Evolutionary conservation across 495 filamentous ascomycete species (phyloP).

Genomic region (Cenococcum geophilum): DNA sequence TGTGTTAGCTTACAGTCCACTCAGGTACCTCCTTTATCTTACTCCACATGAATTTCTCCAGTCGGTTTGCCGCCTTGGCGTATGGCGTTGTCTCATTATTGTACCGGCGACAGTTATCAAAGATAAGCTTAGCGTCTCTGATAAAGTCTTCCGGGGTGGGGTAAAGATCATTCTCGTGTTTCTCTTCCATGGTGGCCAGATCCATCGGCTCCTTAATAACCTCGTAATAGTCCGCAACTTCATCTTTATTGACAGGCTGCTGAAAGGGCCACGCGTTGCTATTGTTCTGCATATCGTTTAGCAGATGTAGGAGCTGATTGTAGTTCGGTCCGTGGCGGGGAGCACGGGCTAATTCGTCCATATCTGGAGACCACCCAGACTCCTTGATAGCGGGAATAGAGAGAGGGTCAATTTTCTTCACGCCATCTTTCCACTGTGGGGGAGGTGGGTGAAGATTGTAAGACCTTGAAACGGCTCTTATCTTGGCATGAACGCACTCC

Average conservation of each 20-base stretch:
- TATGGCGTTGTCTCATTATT: constrained; percentile 95
- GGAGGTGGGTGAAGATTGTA: constrained; percentile 84
- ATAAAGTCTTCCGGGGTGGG: constrained; percentile 88
- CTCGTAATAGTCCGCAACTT: constrained; percentile 95
- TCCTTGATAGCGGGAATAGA: constrained; percentile 75
- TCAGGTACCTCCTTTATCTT: constrained; percentile 91
- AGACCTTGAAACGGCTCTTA: constrained; percentile 80
- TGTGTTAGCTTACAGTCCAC: constrained; percentile 50
- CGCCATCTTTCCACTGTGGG: constrained; percentile 71
- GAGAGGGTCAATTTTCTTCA: constrained; percentile 69
- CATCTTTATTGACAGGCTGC: constrained; percentile 87
- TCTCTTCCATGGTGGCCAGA: constrained; percentile 88
- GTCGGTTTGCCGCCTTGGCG: constrained; percentile 88
- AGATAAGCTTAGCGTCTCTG: constrained; percentile 82
- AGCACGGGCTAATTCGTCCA: constrained; percentile 94
- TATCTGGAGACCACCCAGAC: constrained; percentile 91
- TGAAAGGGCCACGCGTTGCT: constrained; percentile 89
- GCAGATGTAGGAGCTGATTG: constrained; percentile 82
- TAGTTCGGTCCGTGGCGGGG: constrained; percentile 98
- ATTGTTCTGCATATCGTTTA: constrained; percentile 94
- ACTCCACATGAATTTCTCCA: constrained; percentile 95
- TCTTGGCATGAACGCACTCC: constrained; percentile 88
- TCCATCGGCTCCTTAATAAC: constrained; percentile 99
- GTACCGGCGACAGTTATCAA: constrained; percentile 91
- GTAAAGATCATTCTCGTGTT: constrained; percentile 91